Percentiles rank a stretch among this genome's conserved stretches.
phyloP scores from a whole-genome alignment of 2,329 filamentous ascomycete species.

The Xylariaceae sp. region DNA sequence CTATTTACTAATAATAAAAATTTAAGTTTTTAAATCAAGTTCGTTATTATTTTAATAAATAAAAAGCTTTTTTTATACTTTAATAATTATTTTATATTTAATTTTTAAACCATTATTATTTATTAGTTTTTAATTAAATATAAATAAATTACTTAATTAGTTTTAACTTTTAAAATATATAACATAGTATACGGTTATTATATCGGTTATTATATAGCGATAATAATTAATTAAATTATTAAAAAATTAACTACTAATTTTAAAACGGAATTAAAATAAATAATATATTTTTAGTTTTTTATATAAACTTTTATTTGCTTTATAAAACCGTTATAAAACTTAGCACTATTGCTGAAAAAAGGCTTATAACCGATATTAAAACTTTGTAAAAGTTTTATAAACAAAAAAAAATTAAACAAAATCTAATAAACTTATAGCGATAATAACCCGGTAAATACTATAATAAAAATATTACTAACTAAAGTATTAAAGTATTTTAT shows the following conservation, averaged over 20 bases:
- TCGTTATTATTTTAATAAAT: background rate
- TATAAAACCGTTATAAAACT: no score
- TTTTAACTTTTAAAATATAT: no score
- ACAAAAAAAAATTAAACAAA: conserved; percentile 1
- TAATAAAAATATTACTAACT: conserved; percentile 1
- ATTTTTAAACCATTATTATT: conserved; percentile 1
- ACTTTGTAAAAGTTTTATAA: conserved; percentile 1
- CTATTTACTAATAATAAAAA: no score
- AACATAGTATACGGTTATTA: conserved; percentile 1
- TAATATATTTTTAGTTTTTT: no score
- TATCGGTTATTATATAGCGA: background rate
- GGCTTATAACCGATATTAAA: conserved; percentile 3
- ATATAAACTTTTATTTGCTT: no score
- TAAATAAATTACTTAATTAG: background rate
- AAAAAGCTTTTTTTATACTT: background rate
- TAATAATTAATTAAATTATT: conserved; percentile 1
- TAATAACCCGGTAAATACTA: background rate
- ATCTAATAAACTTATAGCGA: conserved; percentile 2
- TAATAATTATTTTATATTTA: conserved; percentile 1
- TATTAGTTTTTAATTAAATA: conserved; percentile 3
- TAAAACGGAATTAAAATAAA: no score
- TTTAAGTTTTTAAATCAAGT: no score
- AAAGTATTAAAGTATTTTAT: background rate
- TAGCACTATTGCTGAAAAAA: background rate
- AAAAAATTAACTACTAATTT: background rate